A percentile compares a stretch with the other conserved stretches of the same genome.
These are phyloP conservation scores for Penicillium italicum DNA, from an alignment of 2,329 filamentous ascomycete species.

Conservation along the genomic window DNA sequence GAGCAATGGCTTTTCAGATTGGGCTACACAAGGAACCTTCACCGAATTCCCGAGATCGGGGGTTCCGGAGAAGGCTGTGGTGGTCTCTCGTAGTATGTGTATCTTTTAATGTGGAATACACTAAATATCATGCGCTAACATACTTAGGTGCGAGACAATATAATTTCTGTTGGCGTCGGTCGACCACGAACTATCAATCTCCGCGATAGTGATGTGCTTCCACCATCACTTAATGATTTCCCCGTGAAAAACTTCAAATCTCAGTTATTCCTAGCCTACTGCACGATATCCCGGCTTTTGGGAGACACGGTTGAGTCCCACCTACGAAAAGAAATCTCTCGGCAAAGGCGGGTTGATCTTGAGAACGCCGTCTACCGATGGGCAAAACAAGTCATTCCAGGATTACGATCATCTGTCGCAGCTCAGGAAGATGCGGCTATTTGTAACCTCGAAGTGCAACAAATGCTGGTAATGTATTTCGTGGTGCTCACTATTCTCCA, in stretches of 20 bases:
- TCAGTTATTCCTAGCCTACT: conserved; percentile 39
- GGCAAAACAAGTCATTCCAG: conserved; percentile 35
- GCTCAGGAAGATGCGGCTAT: conserved; percentile 17
- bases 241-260: conserved; percentile 25
- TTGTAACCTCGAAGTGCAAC: conserved; percentile 35
- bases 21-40: conserved; percentile 43
- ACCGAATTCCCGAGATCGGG: conserved; percentile 31
- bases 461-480: conserved; percentile 40
- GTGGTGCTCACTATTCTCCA: conserved; percentile 40
- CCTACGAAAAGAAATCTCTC: conserved; percentile 32
- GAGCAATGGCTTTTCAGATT: conserved; percentile 42
- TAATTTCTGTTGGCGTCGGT: conserved; percentile 43
- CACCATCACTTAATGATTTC: conserved; percentile 38
- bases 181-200: conserved; percentile 42
- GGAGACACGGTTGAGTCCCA: conserved; percentile 43
- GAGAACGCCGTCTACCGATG: conserved; percentile 42
- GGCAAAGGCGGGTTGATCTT: conserved; percentile 30
- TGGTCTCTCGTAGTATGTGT: conserved; percentile 43
- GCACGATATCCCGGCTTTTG: conserved; percentile 39
- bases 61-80: conserved; percentile 43
- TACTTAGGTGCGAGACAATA: conserved; percentile 35
- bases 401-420: conserved; percentile 15
- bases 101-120: not conserved
- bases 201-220: conserved; percentile 39
- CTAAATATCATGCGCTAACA: not conserved